Conservation (phyloP, 352 stramenopile species). For the Phytophthora cajani region DNA sequence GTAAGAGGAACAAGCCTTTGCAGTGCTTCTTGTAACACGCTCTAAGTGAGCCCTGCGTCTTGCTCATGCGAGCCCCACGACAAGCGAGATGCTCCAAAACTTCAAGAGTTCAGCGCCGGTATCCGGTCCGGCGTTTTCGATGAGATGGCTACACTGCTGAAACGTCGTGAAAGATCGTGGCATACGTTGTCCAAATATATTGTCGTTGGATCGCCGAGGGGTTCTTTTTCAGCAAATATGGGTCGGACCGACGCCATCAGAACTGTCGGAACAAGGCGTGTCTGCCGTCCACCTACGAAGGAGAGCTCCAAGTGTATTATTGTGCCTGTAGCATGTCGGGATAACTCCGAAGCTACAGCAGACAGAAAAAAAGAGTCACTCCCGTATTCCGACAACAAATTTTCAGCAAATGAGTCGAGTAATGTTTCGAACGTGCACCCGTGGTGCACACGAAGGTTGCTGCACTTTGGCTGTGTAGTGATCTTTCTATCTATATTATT, state of each 20-base stretch:
- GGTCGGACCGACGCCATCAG: neutral
- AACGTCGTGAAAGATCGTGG: constrained; percentile 2
- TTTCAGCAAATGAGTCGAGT: too few relatives aligned
- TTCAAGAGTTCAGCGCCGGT: constrained; percentile 24
- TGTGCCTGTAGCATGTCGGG: too few relatives aligned
- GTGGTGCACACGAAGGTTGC: too few relatives aligned
- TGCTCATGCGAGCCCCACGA: neutral
- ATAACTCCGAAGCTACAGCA: too few relatives aligned
- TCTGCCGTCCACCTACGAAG: neutral
- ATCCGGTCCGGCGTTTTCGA: constrained; percentile 2
- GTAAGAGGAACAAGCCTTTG: too few relatives aligned
- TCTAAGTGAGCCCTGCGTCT: neutral
- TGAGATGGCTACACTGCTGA: constrained; percentile 19
- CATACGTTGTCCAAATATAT: constrained; percentile 9
- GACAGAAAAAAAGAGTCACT: too few relatives aligned
- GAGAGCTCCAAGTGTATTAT: too few relatives aligned
- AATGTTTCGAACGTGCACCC: too few relatives aligned
- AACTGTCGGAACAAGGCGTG: constrained; percentile 1
- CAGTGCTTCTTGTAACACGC: too few relatives aligned
- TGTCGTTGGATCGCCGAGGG: neutral
- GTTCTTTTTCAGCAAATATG: constrained; percentile 8
- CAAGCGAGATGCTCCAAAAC: neutral
- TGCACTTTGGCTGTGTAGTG: too few relatives aligned
- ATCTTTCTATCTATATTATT: too few relatives aligned
- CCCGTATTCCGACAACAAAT: too few relatives aligned